Base-by-base conservation (phyloP, 202 grass and related monocot genomes). In the Zizania palustris region DNA sequence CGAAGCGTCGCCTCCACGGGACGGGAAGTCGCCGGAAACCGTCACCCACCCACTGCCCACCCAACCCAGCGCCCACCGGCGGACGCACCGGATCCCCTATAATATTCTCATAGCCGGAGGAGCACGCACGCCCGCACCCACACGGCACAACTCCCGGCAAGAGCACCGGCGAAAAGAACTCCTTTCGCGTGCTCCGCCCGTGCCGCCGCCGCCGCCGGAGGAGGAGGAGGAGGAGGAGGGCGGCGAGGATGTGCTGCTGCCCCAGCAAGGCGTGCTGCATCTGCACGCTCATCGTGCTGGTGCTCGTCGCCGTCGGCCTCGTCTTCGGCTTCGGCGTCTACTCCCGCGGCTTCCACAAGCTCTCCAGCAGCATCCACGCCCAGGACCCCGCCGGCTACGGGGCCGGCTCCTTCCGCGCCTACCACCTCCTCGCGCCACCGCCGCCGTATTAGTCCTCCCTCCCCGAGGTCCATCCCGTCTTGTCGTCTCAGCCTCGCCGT, bases 241-340 rank as follows among this genome's bases (percentile, higher is more conserved):
- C 19, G 35, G 74, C 20, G 19, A 42, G 71, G 85, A 97, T 93
- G 94, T 98, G 91, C 75, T 98, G 91, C 76, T 91, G 66, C 84
- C 89, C 90, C 41, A 92, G 91, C 80, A 92, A 86, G 85, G 72
- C 79, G 72, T 98, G 95, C 89, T 95, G 91, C 87, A 60, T 94
- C 55, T 95, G 91, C 82, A 84, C 83, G 55, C 75, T 98, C 68
- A 28, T 98, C 77, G 36, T 90, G 10, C 87, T 92, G 70, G 83
- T 92, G 21, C 66, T 92, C 34, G 14, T 95, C 41, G 58, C 39
- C 19, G 71, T 98, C 58, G 96, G 96, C 11, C 4, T 98, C 74
- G 87, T 98, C 77, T 98, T 98, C 72, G 91, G 95, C 66, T 97
- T 97, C 71, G 94, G 94, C 71, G 13, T 97, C 68, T 93, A 93